Percentiles rank a stretch among this genome's conserved stretches.
Evolutionary conservation across 208 protist species (phyloP).

Genomic region (Lotmaria passim): DNA sequence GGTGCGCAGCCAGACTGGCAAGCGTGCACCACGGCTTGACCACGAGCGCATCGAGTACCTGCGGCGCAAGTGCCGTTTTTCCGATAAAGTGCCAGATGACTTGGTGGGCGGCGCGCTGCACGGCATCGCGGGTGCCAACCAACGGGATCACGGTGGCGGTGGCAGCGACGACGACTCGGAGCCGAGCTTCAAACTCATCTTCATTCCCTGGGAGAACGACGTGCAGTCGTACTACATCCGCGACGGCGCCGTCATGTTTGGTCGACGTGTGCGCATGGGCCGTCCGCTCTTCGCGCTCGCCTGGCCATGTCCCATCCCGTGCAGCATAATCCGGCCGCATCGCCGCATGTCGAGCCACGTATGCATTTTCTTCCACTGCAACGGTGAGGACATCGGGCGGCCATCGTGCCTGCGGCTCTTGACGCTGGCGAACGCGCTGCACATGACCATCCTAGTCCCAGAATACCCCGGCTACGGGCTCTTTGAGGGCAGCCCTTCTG

Average conservation of each 20-base stretch:
- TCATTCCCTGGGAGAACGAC: constrained; percentile 43
- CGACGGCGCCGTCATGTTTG: constrained; percentile 40
- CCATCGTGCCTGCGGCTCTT: constrained; percentile 36
- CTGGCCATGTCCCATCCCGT: constrained; percentile 45
- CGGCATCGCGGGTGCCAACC: constrained; percentile 17
- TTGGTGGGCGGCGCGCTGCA: constrained; percentile 21
- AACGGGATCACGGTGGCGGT: background rate
- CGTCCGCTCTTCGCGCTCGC: constrained; percentile 16
- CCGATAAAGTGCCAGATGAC: constrained; percentile 23
- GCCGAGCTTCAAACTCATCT: constrained; percentile 43
- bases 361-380: constrained; percentile 54
- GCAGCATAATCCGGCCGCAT: constrained; percentile 48
- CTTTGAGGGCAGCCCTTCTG: constrained; percentile 35
- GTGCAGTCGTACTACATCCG: constrained; percentile 45
- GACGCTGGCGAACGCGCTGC: constrained; percentile 49
- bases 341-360: constrained; percentile 58
- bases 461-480: constrained; percentile 59
- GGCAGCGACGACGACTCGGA: constrained; percentile 7
- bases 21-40: constrained; percentile 22
- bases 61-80: constrained; percentile 15
- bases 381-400: constrained; percentile 55
- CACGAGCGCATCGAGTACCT: constrained; percentile 34
- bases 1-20: constrained; percentile 26
- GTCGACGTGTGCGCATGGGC: constrained; percentile 30
- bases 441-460: constrained; percentile 50